Evolutionary conservation across 2,329 filamentous ascomycete species (phyloP).

Genomic region (Colletotrichum echinochloae): DNA sequence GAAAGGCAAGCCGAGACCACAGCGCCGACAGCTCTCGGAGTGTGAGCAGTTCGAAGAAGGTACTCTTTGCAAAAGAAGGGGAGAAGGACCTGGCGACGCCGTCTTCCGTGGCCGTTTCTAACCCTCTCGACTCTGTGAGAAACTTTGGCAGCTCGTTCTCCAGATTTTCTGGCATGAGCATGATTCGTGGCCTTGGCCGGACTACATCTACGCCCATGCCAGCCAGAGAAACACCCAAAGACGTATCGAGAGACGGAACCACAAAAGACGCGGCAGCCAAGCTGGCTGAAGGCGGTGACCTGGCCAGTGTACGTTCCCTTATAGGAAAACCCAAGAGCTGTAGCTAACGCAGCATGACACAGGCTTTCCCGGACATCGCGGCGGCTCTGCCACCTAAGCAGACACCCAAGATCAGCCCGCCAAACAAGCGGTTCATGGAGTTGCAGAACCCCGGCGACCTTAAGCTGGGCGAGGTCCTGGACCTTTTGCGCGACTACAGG

Average conservation of each 20-base stretch:
- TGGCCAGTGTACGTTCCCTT: constrained; percentile 64
- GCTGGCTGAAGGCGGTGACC: constrained; percentile 64
- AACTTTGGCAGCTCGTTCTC: constrained; percentile 85
- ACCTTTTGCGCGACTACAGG: constrained; percentile 80
- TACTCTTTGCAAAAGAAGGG: constrained; percentile 61
- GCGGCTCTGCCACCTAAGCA: constrained; percentile 67
- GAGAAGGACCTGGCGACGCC: constrained; percentile 49
- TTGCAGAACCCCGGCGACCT: constrained; percentile 77
- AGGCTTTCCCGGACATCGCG: constrained; percentile 73
- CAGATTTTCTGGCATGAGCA: constrained; percentile 78
- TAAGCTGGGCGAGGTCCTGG: constrained; percentile 77
- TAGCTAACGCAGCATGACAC: constrained; percentile 19
- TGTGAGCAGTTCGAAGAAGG: constrained; percentile 69
- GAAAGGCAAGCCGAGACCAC: constrained; percentile 72
- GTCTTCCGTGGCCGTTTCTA: constrained; percentile 22
- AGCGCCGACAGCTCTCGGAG: constrained; percentile 81
- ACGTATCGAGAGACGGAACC: constrained; percentile 40
- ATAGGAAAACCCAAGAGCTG: not conserved
- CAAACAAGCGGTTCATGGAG: constrained; percentile 80
- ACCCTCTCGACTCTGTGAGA: constrained; percentile 80
- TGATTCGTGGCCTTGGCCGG: constrained; percentile 81
- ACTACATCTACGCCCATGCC: constrained; percentile 56
- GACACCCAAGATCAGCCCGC: constrained; percentile 69
- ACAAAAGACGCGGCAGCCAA: constrained; percentile 51
- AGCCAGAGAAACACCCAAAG: constrained; percentile 43